Conservation (phyloP, 2,329 filamentous ascomycete genomes). For the Phaeophleospora eucalypticola region DNA sequence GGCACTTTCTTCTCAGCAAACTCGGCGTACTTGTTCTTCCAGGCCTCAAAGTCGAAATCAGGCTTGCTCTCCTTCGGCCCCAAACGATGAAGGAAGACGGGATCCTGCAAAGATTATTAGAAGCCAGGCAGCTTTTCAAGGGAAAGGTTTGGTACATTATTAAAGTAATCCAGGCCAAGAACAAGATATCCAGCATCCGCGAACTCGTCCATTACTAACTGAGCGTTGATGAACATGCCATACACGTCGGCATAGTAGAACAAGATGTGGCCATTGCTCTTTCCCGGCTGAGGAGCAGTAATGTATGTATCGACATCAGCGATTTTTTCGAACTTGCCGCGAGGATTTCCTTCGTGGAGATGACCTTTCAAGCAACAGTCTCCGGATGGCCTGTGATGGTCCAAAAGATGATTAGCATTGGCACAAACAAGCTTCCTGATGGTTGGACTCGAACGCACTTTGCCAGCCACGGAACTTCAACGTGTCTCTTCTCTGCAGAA, state of each 20-base stretch:
- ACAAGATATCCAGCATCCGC: conserved; percentile 20
- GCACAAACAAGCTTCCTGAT: background rate
- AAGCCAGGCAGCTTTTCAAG: background rate
- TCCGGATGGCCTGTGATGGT: conserved; percentile 10
- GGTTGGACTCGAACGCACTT: conserved; percentile 3
- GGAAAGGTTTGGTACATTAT: conserved; percentile 5
- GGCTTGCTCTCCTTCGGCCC: conserved; percentile 32
- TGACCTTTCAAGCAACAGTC: conserved; percentile 23
- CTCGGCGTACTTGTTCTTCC: conserved; percentile 44
- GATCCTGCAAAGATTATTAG: conserved; percentile 10
- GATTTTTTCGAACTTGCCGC: conserved; percentile 17
- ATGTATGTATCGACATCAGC: conserved; percentile 23
- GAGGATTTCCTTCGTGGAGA: conserved; percentile 19
- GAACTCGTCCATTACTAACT: conserved; percentile 21
- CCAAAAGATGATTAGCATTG: background rate
- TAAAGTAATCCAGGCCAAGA: conserved; percentile 23
- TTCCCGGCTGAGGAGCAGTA: conserved; percentile 9
- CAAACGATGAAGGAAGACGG: conserved; percentile 19
- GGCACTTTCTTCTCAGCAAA: conserved; percentile 45
- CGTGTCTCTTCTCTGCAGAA: conserved; percentile 7
- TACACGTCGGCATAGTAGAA: conserved; percentile 24
- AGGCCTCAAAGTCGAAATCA: conserved; percentile 47
- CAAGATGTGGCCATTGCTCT: conserved; percentile 20
- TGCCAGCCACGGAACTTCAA: conserved; percentile 15
- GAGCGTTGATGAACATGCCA: conserved; percentile 23